A percentile compares a stretch with the other conserved stretches of the same genome.
Evolutionary conservation across 2,329 filamentous ascomycete species (phyloP).

Genomic region (Dactylellina haptotyla): DNA sequence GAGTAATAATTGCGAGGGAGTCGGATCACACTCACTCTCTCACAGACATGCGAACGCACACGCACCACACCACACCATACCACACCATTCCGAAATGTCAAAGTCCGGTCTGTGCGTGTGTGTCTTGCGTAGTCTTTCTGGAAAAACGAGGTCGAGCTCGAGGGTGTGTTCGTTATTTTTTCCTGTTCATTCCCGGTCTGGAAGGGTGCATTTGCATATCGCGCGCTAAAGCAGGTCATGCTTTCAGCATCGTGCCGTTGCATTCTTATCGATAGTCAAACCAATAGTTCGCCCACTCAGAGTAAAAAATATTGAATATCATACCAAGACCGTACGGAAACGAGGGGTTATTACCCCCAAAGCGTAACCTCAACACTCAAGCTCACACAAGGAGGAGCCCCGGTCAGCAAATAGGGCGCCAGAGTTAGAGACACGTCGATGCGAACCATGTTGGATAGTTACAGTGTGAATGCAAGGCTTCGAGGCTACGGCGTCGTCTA

Average conservation of each 20-base stretch:
- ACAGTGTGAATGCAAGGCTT: constrained; percentile 8
- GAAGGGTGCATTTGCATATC: constrained; percentile 21
- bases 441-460: constrained; percentile 10
- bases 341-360: neutral
- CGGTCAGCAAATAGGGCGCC: no score
- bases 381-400: no score
- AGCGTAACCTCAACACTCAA: no score
- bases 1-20: neutral
- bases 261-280: constrained; percentile 37
- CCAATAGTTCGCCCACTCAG: neutral
- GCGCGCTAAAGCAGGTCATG: constrained; percentile 22
- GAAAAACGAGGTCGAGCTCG: no score
- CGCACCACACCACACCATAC: no score
- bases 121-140: no score
- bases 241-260: constrained; percentile 12
- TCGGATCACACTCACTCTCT: no score
- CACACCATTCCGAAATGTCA: no score
- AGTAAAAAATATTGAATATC: no score
- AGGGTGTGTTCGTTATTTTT: neutral
- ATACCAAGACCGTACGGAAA: neutral
- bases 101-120: no score
- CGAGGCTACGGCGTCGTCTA: constrained; percentile 8
- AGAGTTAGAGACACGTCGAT: constrained; percentile 38
- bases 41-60: no score
- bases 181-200: constrained; percentile 11